phyloP scores from a whole-genome alignment of 2,329 filamentous ascomycete species.

The Trichothecium roseum region DNA sequence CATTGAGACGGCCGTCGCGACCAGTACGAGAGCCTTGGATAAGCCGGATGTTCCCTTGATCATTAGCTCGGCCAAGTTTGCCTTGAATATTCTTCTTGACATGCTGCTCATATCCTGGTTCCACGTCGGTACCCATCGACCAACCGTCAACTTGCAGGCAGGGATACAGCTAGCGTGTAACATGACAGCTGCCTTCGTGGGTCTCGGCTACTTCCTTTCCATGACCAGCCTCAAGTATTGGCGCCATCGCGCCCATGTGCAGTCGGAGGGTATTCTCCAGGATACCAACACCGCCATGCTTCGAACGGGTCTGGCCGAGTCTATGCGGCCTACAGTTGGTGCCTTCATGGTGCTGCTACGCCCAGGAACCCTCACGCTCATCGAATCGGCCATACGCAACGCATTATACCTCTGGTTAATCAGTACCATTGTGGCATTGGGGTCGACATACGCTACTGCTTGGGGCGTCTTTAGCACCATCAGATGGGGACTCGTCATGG shows the following conservation, averaged over 20 bases:
- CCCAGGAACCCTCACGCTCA: slow-evolving; percentile 49
- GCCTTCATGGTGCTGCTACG: slow-evolving; percentile 39
- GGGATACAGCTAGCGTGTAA: slow-evolving; percentile 52
- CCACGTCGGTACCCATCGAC: slow-evolving; percentile 41
- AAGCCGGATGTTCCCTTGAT: slow-evolving; percentile 56
- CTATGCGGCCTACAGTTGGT: slow-evolving; percentile 23
- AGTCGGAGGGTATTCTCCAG: no score
- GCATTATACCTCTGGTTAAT: slow-evolving; percentile 63
- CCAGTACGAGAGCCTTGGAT: slow-evolving; percentile 54
- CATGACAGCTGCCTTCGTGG: slow-evolving; percentile 40
- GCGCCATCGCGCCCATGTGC: not conserved
- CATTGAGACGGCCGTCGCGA: slow-evolving; percentile 51
- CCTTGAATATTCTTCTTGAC: slow-evolving; percentile 57
- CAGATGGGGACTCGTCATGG: slow-evolving; percentile 65
- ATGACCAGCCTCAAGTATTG: slow-evolving; percentile 19
- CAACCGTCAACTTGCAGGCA: slow-evolving; percentile 55
- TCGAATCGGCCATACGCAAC: slow-evolving; percentile 58
- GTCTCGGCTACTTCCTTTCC: slow-evolving; percentile 50
- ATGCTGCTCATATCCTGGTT: slow-evolving; percentile 56
- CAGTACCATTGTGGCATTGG: slow-evolving; percentile 51
- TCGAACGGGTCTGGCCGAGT: not conserved
- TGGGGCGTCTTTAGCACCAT: slow-evolving; percentile 70
- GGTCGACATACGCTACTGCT: slow-evolving; percentile 55
- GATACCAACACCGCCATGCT: no score
- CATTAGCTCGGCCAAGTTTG: slow-evolving; percentile 53